Evolutionary conservation across 768 basidiomycete genomes (phyloP).

Genomic region (Rhodotorula babjevae): DNA sequence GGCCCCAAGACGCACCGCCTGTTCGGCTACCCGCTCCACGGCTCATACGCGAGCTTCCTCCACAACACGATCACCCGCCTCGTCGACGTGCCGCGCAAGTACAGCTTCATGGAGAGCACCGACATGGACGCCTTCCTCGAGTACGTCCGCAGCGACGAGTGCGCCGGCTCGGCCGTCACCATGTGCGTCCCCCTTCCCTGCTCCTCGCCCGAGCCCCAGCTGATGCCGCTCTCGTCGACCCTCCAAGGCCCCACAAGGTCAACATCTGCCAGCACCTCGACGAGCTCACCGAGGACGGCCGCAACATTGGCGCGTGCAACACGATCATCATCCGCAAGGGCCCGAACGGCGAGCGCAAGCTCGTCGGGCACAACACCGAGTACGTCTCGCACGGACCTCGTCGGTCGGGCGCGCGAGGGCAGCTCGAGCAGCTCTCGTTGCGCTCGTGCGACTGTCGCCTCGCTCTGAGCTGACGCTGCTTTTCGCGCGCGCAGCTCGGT

Average conservation of each 20-base stretch:
- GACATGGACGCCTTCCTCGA: slow-evolving; percentile 37
- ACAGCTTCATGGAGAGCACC: slow-evolving; percentile 36
- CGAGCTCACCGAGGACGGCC: slow-evolving; percentile 38
- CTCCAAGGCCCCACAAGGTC: slow-evolving; percentile 39
- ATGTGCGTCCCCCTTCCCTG: slow-evolving; percentile 35
- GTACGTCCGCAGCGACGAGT: slow-evolving; percentile 37
- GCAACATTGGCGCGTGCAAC: slow-evolving; percentile 42
- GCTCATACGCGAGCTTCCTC: slow-evolving; percentile 40
- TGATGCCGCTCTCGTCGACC: background rate
- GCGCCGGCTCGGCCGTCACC: slow-evolving; percentile 39
- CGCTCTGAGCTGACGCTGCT: background rate
- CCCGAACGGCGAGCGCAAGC: slow-evolving; percentile 30
- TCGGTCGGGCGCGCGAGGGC: background rate
- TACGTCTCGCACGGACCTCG: background rate
- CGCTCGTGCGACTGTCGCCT: no score
- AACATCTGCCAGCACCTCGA: slow-evolving; percentile 36
- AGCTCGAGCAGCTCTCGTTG: background rate
- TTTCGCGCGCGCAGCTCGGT: slow-evolving; percentile 12
- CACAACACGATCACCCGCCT: slow-evolving; percentile 43
- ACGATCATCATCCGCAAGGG: slow-evolving; percentile 35
- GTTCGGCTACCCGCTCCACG: slow-evolving; percentile 27
- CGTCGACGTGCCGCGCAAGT: slow-evolving; percentile 37
- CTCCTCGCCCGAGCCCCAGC: background rate
- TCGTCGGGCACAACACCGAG: slow-evolving; percentile 44
- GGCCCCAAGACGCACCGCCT: slow-evolving; percentile 13